These are phyloP conservation scores for Paramyrothecium roridum DNA, from an alignment of 2,329 filamentous ascomycete species.

Conservation along the genomic window DNA sequence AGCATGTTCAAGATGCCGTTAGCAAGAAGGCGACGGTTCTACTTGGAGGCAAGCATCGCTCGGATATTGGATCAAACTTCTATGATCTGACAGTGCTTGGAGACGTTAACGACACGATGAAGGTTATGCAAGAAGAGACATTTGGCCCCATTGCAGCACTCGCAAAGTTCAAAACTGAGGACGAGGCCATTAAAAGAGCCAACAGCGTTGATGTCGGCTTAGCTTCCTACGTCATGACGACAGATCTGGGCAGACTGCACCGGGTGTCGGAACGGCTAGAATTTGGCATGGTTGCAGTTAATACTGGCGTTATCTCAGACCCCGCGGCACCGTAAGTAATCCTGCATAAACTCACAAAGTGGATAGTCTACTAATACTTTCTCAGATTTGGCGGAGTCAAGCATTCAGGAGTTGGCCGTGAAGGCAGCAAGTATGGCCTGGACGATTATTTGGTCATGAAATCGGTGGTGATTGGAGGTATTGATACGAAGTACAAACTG, in stretches of 20 bases:
- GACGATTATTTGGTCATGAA: slow-evolving; percentile 58
- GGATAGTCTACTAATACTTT: slow-evolving; percentile 40
- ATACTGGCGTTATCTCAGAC: slow-evolving; percentile 43
- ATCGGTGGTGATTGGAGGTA: slow-evolving; percentile 42
- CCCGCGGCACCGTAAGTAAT: slow-evolving; percentile 33
- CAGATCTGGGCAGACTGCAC: slow-evolving; percentile 64
- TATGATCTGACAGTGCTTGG: slow-evolving; percentile 34
- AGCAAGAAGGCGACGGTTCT: slow-evolving; percentile 60
- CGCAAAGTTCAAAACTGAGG: slow-evolving; percentile 63
- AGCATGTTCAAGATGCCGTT: slow-evolving; percentile 62
- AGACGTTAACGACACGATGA: background rate
- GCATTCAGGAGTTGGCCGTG: slow-evolving; percentile 57
- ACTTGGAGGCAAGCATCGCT: slow-evolving; percentile 62
- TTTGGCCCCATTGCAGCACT: slow-evolving; percentile 64
- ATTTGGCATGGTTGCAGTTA: slow-evolving; percentile 67
- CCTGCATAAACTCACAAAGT: slow-evolving; percentile 53
- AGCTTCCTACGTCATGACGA: slow-evolving; percentile 67
- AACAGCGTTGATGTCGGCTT: slow-evolving; percentile 62
- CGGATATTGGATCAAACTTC: slow-evolving; percentile 58
- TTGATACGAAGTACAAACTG: no score
- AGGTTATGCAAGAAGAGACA: slow-evolving; percentile 47
- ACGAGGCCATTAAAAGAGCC: slow-evolving; percentile 56
- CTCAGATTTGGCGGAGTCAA: slow-evolving; percentile 58
- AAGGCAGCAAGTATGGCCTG: slow-evolving; percentile 58
- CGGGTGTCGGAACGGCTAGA: slow-evolving; percentile 64